Percentiles rank a stretch among this genome's conserved stretches.
Evolutionary conservation across 225 moss, liverwort and hornwort species (phyloP).

Genomic region (Anthoceros angustus): DNA sequence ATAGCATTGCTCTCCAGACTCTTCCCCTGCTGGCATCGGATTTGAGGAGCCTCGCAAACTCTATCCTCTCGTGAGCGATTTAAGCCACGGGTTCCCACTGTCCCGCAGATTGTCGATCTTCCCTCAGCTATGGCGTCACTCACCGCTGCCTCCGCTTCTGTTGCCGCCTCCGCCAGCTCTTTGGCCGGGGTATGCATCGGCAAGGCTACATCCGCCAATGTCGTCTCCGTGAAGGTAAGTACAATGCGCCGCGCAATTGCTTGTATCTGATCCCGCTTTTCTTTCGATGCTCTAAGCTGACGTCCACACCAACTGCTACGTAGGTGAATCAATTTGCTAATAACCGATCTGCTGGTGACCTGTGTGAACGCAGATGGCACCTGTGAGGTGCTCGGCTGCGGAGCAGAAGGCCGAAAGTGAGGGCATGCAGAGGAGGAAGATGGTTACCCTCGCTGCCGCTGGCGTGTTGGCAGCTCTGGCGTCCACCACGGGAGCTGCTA

Average conservation of each 20-base stretch:
- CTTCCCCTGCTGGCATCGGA: too few relatives aligned
- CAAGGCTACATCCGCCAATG: conserved; percentile 1
- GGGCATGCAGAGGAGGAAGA: conserved; percentile 48
- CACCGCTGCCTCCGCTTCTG: not conserved
- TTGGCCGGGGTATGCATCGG: not conserved
- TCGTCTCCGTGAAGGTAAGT: not conserved
- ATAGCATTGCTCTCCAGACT: too few relatives aligned
- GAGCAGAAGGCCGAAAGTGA: not conserved
- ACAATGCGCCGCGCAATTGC: not conserved
- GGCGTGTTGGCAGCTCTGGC: conserved; percentile 40
- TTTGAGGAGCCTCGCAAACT: too few relatives aligned
- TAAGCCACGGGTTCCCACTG: too few relatives aligned
- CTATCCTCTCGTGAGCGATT: too few relatives aligned
- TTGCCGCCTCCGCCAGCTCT: not conserved
- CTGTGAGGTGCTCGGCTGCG: not conserved
- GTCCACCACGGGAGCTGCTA: conserved; percentile 30
- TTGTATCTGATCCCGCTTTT: too few relatives aligned
- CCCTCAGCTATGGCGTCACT: not conserved
- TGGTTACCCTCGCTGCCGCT: conserved; percentile 54
- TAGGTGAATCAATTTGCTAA: not conserved
- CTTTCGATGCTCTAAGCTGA: too few relatives aligned
- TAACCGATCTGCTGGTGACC: not conserved
- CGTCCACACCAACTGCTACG: too few relatives aligned
- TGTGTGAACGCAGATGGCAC: not conserved
- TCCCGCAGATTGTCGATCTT: not conserved